Percentiles rank a stretch among this genome's conserved stretches.
phyloP scores from a whole-genome alignment of 2,329 filamentous ascomycete species.

The Thermoascus crustaceus region DNA sequence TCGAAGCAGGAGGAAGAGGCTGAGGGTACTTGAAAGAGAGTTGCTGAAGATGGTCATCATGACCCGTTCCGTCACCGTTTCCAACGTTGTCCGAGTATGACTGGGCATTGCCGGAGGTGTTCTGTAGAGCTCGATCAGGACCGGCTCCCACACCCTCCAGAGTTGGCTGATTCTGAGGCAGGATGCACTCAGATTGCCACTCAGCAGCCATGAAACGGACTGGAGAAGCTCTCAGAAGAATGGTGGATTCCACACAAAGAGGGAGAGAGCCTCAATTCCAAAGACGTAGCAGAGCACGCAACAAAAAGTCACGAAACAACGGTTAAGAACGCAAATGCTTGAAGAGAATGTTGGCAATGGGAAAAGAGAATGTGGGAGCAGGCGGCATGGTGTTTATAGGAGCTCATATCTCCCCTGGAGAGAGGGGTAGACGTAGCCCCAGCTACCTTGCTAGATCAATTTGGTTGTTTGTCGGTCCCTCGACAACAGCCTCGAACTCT shows the following conservation, averaged over 20 bases:
- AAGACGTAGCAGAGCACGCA: conserved; percentile 32
- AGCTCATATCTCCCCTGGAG: conserved; percentile 21
- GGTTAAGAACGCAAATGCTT: conserved; percentile 31
- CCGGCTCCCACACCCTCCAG: conserved; percentile 28
- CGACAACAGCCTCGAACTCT: conserved; percentile 28
- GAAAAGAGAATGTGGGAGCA: conserved; percentile 38
- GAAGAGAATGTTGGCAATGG: conserved; percentile 37
- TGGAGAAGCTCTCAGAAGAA: conserved; percentile 31
- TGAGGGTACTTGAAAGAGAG: conserved; percentile 30
- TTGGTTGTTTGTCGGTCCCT: conserved; percentile 27
- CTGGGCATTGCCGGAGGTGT: conserved; percentile 38
- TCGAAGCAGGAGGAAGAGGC: conserved; percentile 15
- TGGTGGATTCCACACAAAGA: conserved; percentile 32
- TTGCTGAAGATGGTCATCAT: conserved; percentile 29
- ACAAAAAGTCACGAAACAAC: conserved; percentile 22
- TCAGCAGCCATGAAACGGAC: conserved; percentile 32
- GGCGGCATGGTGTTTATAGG: conserved; percentile 36
- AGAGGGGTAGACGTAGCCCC: conserved; percentile 21
- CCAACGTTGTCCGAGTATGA: conserved; percentile 28
- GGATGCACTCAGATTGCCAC: conserved; percentile 33
- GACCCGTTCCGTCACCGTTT: conserved; percentile 19
- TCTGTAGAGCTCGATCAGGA: conserved; percentile 31
- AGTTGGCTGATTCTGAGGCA: conserved; percentile 29
- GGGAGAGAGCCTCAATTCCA: conserved; percentile 27
- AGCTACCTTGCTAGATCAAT: conserved; percentile 28